Evolutionary conservation across 2,329 filamentous ascomycete species (phyloP).

Genomic region (Colletotrichum echinochloae): DNA sequence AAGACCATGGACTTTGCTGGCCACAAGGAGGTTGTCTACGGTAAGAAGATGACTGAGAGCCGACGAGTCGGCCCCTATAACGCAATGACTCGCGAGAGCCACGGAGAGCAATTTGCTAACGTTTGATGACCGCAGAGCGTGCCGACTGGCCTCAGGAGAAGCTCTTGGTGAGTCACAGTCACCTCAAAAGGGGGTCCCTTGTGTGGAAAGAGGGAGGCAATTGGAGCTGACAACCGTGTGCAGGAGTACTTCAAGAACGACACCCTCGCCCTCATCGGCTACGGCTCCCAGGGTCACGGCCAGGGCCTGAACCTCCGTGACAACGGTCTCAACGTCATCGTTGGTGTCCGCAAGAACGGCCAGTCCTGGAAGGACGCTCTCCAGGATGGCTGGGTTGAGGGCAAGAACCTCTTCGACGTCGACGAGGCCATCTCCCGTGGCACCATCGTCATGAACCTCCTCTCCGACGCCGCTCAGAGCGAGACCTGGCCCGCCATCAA

Average conservation of each 20-base stretch:
- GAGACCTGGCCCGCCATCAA: slow-evolving; percentile 99
- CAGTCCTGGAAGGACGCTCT: slow-evolving; percentile 98
- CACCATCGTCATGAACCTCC: slow-evolving; percentile 98
- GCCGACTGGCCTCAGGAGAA: slow-evolving; percentile 99
- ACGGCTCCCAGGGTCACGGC: slow-evolving; percentile 97
- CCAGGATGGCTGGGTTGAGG: slow-evolving; percentile 97
- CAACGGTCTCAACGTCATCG: slow-evolving; percentile 98
- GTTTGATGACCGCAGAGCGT: slow-evolving; percentile 75
- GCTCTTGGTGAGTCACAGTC: slow-evolving; percentile 79
- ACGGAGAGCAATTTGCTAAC: slow-evolving; percentile 37
- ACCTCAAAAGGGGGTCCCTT: not conserved
- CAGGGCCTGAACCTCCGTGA: slow-evolving; percentile 99
- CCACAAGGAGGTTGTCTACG: slow-evolving; percentile 92
- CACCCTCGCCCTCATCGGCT: slow-evolving; percentile 98
- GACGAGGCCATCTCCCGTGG: slow-evolving; percentile 94
- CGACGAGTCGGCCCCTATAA: not conserved
- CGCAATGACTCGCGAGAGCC: slow-evolving; percentile 33
- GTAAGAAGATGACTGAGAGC: slow-evolving; percentile 65
- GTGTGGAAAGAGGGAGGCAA: not conserved
- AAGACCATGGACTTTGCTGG: slow-evolving; percentile 99
- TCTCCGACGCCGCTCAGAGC: slow-evolving; percentile 96
- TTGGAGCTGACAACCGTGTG: slow-evolving; percentile 36
- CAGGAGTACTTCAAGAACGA: slow-evolving; percentile 99
- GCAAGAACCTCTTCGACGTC: slow-evolving; percentile 99
- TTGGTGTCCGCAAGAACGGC: slow-evolving; percentile 98